phyloP scores from a whole-genome alignment of 78 protist genomes.

The Mastigamoeba balamuthi region DNA sequence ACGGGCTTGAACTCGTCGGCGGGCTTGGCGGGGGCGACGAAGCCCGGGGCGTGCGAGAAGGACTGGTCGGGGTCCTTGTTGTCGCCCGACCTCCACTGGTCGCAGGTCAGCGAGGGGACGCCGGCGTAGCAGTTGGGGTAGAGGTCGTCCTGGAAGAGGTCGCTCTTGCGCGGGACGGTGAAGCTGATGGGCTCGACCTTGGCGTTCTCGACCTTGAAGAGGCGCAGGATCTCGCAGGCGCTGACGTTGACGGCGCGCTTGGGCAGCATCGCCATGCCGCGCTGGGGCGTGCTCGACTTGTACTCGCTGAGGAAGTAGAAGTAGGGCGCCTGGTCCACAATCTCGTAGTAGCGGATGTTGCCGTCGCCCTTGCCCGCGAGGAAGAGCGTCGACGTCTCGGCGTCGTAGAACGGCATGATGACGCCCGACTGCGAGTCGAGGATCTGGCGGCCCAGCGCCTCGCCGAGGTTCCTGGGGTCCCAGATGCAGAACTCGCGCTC shows the following conservation, averaged over 20 bases:
- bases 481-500: constrained; percentile 79
- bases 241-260: constrained; percentile 70
- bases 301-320: constrained; percentile 62
- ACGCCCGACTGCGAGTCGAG: constrained; percentile 80
- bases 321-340: constrained; percentile 66
- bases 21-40: constrained; percentile 39
- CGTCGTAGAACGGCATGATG: constrained; percentile 83
- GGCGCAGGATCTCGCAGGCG: constrained; percentile 75
- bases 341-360: constrained; percentile 89
- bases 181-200: constrained; percentile 78
- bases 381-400: constrained; percentile 71
- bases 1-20: constrained; percentile 24
- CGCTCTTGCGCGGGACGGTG: constrained; percentile 83
- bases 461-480: constrained; percentile 39
- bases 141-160: constrained; percentile 85
- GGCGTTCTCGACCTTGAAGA: constrained; percentile 62
- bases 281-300: constrained; percentile 69
- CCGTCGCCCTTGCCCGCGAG: constrained; percentile 97
- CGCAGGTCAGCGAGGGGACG: constrained; percentile 64
- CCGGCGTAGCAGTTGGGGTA: constrained; percentile 80
- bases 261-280: constrained; percentile 77
- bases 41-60: constrained; percentile 58
- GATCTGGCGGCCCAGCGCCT: constrained; percentile 26
- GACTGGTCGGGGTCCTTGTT: constrained; percentile 58
- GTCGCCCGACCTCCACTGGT: constrained; percentile 69